Conservation (phyloP, 768 basidiomycete species). For the Pisolithus sp. region DNA sequence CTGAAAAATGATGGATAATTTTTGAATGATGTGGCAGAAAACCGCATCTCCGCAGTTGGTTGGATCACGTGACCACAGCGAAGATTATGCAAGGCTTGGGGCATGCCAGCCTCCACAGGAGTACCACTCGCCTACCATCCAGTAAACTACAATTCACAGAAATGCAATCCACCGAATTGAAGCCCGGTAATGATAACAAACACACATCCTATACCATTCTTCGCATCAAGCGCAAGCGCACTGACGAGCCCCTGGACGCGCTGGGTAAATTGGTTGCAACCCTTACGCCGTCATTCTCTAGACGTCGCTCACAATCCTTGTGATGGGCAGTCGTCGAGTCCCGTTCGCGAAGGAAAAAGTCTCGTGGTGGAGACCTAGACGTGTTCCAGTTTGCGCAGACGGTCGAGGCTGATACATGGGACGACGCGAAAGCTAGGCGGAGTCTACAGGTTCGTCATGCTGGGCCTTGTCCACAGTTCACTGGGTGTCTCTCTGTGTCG, state of each 20-base stretch:
- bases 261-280: conserved; percentile 42
- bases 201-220: conserved; percentile 59
- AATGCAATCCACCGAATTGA: not conserved
- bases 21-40: too few species aligned
- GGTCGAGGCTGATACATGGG: conserved; percentile 64
- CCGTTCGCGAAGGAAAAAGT: conserved; percentile 53
- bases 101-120: too few species aligned
- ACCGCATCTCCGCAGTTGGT: too few species aligned
- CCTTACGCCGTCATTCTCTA: conserved; percentile 7
- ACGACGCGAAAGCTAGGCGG: conserved; percentile 49
- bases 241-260: conserved; percentile 77
- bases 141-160: not conserved
- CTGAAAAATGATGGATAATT: too few species aligned
- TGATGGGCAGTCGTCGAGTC: conserved; percentile 53
- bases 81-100: too few species aligned
- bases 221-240: conserved; percentile 77
- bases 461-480: not conserved
- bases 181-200: not conserved
- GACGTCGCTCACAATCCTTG: conserved; percentile 8
- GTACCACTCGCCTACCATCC: too few species aligned
- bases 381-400: conserved; percentile 81
- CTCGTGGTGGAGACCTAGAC: conserved; percentile 40
- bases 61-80: too few species aligned
- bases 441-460: conserved; percentile 52
- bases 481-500: not conserved